These are phyloP conservation scores for Globisporangium orthogonon DNA, from an alignment of 352 stramenopile genomes.

Conservation along the genomic window DNA sequence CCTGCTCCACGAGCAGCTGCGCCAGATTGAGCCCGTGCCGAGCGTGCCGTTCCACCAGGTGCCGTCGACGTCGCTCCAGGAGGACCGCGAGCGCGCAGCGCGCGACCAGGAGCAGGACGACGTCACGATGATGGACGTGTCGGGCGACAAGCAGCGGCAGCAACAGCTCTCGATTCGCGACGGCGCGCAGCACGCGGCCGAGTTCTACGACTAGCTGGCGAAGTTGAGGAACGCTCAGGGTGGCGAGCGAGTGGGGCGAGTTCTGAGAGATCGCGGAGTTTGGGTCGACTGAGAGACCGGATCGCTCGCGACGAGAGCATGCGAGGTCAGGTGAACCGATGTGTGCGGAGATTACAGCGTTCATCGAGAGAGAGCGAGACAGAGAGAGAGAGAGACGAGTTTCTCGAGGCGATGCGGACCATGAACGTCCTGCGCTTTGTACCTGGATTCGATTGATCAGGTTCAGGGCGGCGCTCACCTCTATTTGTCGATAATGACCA, in stretches of 20 bases:
- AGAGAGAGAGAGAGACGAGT: too few species aligned
- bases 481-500: too few species aligned
- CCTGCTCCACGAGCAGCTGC: conserved; percentile 93
- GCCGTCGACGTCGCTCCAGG: conserved; percentile 30
- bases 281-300: not conserved
- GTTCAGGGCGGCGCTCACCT: too few species aligned
- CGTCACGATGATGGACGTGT: conserved; percentile 59
- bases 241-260: not conserved
- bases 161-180: conserved; percentile 49
- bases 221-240: too few species aligned
- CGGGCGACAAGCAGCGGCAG: conserved; percentile 48
- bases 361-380: too few species aligned
- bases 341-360: too few species aligned
- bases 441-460: too few species aligned
- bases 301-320: not conserved
- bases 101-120: conserved; percentile 61
- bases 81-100: conserved; percentile 40
- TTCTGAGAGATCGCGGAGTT: too few species aligned
- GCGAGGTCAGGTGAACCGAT: not conserved
- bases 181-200: conserved; percentile 42
- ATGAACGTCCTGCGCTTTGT: too few species aligned
- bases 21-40: conserved; percentile 93
- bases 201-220: conserved; percentile 74
- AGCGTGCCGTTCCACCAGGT: conserved; percentile 94
- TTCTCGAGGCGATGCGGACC: too few species aligned